Evolutionary conservation across 2,329 filamentous ascomycete species (phyloP).

Genomic region (Cercospora sojina): DNA sequence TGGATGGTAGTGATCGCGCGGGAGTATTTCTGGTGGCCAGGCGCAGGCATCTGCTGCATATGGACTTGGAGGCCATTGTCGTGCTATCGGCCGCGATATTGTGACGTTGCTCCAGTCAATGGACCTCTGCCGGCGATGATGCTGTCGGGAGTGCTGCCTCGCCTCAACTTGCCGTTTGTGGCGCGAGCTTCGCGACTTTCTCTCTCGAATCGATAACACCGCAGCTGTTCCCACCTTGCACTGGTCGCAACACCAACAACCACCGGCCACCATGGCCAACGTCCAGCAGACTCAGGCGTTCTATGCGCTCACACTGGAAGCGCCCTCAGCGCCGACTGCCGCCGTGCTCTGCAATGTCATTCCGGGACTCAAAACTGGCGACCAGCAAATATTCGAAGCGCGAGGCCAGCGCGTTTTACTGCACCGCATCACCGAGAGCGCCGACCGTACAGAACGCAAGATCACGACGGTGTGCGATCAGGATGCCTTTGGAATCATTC

Average conservation of each 20-base stretch:
- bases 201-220: not conserved
- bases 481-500: conserved; percentile 94
- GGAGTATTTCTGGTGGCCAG: conserved; percentile 16
- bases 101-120: not conserved
- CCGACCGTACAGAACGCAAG: conserved; percentile 66
- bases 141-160: conserved; percentile 9
- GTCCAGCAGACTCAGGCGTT: conserved; percentile 94
- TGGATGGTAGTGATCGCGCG: conserved; percentile 12
- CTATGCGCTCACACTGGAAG: conserved; percentile 94
- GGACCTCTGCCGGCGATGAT: not conserved
- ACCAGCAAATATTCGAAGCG: conserved; percentile 94
- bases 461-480: conserved; percentile 84
- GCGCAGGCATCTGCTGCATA: conserved; percentile 31
- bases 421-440: conserved; percentile 68
- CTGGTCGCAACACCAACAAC: conserved; percentile 17
- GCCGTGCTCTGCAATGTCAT: conserved; percentile 89
- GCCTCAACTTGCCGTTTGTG: conserved; percentile 3
- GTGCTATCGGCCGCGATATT: not conserved
- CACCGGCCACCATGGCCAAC: conserved; percentile 72
- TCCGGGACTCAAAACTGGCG: conserved; percentile 73
- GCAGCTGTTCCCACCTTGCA: not conserved
- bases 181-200: conserved; percentile 4
- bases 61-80: conserved; percentile 30
- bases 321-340: conserved; percentile 83
- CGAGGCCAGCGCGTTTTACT: conserved; percentile 88